Conservation (phyloP, 306 rosid species). For the Arachis stenosperma region DNA sequence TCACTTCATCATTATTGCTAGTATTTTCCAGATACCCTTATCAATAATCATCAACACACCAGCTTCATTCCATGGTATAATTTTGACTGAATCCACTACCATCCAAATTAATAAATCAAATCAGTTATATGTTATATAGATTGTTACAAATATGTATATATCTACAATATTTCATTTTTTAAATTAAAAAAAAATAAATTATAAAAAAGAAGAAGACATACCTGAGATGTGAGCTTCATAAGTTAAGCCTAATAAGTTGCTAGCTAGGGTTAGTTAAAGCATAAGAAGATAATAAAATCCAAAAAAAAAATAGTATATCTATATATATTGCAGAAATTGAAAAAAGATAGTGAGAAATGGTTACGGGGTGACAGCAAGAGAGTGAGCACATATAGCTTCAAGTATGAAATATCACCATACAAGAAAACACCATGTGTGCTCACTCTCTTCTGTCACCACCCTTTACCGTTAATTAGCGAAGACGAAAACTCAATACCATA, state of each 20-base stretch:
- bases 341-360: slow-evolving; percentile 1
- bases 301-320: not conserved
- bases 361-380: slow-evolving; percentile 87
- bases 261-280: slow-evolving; percentile 30
- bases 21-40: slow-evolving; percentile 14
- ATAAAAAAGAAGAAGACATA: not conserved
- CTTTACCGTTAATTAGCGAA: slow-evolving; percentile 46
- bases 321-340: not conserved
- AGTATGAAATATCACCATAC: slow-evolving; percentile 64
- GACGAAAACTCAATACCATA: not conserved
- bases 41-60: not conserved
- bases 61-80: not conserved
- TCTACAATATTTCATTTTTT: too few species aligned
- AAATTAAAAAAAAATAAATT: too few species aligned
- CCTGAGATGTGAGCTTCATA: not conserved
- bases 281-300: not conserved
- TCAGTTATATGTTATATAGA: not conserved
- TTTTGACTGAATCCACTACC: not conserved
- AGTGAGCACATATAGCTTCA: slow-evolving; percentile 90
- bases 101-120: slow-evolving; percentile 24
- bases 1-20: not conserved
- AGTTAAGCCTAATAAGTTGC: not conserved
- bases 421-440: slow-evolving; percentile 95
- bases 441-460: slow-evolving; percentile 99
- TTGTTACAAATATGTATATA: too few species aligned